phyloP scores from a whole-genome alignment of 345 rosid genomes.

The Salix exigua region DNA sequence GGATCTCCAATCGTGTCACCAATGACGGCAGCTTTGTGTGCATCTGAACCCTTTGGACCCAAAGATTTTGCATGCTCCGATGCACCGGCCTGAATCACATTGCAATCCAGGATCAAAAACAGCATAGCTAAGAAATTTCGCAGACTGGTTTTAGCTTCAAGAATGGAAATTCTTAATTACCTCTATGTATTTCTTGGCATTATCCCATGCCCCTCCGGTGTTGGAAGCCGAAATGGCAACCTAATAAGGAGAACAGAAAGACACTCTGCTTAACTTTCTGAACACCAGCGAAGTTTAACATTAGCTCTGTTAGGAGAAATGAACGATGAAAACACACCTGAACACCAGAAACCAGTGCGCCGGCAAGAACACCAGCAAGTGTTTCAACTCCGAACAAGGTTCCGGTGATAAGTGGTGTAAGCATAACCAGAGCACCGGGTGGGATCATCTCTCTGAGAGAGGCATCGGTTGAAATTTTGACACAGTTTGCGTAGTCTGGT shows the following conservation, averaged over 20 bases:
- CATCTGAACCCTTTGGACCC: constrained; percentile 67
- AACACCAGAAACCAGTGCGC: constrained; percentile 67
- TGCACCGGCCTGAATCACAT: constrained; percentile 42
- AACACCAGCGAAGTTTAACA: neutral
- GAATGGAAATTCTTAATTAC: constrained; percentile 17
- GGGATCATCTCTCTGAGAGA: constrained; percentile 67
- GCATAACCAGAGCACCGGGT: constrained; percentile 66
- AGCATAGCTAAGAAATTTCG: no score
- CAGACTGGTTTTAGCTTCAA: neutral
- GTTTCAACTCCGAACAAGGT: constrained; percentile 65
- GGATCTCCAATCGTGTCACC: constrained; percentile 78
- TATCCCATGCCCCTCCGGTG: constrained; percentile 76
- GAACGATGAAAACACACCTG: constrained; percentile 29
- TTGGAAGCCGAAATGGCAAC: constrained; percentile 74
- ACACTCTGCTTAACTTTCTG: neutral
- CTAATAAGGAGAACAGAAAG: constrained; percentile 15
- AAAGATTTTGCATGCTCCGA: constrained; percentile 54
- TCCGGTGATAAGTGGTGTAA: constrained; percentile 59
- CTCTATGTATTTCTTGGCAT: constrained; percentile 74
- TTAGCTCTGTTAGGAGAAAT: neutral
- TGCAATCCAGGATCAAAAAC: neutral
- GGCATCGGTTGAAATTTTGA: constrained; percentile 71
- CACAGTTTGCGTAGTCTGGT: constrained; percentile 68
- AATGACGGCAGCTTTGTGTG: constrained; percentile 72
- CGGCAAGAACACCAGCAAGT: constrained; percentile 69